A percentile compares a stretch with the other conserved stretches of the same genome.
These are phyloP conservation scores for Didymella exigua DNA, from an alignment of 2,329 filamentous ascomycete genomes.

Conservation along the genomic window DNA sequence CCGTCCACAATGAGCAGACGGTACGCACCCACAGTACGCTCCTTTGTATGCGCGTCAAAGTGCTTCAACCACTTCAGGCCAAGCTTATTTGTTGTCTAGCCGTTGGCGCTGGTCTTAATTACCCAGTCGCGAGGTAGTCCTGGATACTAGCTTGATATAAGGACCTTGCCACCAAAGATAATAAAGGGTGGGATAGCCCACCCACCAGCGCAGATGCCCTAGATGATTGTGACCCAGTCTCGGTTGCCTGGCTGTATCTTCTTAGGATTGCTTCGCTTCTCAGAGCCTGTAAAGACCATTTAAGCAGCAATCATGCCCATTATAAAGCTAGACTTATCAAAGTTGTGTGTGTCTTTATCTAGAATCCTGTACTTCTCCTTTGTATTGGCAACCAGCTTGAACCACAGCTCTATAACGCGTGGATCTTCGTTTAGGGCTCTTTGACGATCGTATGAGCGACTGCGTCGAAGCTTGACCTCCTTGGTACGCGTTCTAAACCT, in stretches of 20 bases:
- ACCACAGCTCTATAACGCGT: no score
- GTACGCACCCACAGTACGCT: background rate
- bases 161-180: background rate
- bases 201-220: background rate
- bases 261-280: background rate
- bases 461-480: no score
- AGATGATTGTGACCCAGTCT: background rate
- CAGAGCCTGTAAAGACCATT: background rate
- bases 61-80: background rate
- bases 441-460: no score
- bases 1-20: constrained; percentile 9
- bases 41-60: background rate
- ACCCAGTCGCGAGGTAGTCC: background rate
- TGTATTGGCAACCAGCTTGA: no score
- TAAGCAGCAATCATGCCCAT: background rate
- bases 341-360: no score
- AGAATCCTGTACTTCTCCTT: no score
- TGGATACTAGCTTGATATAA: background rate
- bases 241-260: background rate
- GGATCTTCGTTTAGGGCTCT: no score
- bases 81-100: background rate
- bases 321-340: background rate
- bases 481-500: no score
- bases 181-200: background rate
- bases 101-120: background rate